Evolutionary conservation across 73 alveolate species (phyloP).

Genomic region (Paramecium sonneborni): DNA sequence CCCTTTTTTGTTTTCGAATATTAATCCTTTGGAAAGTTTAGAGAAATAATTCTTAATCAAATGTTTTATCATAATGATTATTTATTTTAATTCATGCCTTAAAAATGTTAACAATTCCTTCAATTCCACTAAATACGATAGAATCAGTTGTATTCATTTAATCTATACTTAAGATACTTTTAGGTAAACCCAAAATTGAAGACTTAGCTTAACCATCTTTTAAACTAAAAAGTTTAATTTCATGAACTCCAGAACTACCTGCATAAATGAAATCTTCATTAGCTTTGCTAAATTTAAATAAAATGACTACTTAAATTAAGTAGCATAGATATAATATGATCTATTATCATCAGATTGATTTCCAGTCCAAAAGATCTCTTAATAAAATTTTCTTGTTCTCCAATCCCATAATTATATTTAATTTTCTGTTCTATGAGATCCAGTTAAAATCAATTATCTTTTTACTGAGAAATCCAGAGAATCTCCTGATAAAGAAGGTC

Average conservation of each 20-base stretch:
- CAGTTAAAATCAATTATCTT: constrained; percentile 67
- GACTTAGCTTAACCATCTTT: constrained; percentile 43
- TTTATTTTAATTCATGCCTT: neutral
- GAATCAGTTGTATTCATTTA: constrained; percentile 74
- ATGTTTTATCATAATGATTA: neutral
- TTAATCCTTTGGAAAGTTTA: neutral
- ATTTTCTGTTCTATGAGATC: constrained; percentile 76
- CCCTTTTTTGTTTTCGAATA: neutral
- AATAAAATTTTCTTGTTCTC: constrained; percentile 67
- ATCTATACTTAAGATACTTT: constrained; percentile 77
- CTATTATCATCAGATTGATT: constrained; percentile 3
- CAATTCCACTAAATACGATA: constrained; percentile 88
- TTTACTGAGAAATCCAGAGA: constrained; percentile 78
- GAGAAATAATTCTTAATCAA: neutral
- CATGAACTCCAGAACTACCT: constrained; percentile 72
- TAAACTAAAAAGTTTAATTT: constrained; percentile 38
- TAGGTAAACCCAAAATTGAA: neutral
- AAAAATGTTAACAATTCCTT: constrained; percentile 69
- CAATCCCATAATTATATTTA: constrained; percentile 77
- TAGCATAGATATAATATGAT: constrained; percentile 51
- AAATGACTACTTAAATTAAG: constrained; percentile 56
- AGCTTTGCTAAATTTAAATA: constrained; percentile 13
- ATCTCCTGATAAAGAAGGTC: constrained; percentile 97
- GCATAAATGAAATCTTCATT: constrained; percentile 56
- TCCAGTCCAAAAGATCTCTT: constrained; percentile 73